Conservation (phyloP, 2,329 filamentous ascomycete species). For the Daldinia eschscholtzii region DNA sequence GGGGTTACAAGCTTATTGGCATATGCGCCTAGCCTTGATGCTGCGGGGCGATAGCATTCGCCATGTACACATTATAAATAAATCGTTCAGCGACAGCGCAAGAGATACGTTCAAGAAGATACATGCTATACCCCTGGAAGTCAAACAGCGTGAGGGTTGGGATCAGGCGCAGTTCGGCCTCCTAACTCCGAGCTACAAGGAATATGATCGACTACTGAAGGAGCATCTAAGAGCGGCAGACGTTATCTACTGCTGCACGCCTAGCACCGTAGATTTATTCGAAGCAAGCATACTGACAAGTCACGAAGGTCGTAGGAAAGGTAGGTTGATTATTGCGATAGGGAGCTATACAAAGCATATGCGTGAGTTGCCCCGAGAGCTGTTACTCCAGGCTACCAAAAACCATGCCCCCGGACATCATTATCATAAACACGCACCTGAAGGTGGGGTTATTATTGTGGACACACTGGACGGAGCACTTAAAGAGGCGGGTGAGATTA, state of each 20-base stretch:
- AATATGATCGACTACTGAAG: slow-evolving; percentile 74
- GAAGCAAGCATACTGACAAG: slow-evolving; percentile 78
- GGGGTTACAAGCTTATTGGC: slow-evolving; percentile 94
- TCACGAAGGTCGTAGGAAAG: slow-evolving; percentile 76
- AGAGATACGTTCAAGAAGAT: slow-evolving; percentile 64
- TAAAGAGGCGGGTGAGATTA: slow-evolving; percentile 87
- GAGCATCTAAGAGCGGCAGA: slow-evolving; percentile 79
- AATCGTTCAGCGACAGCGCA: slow-evolving; percentile 72
- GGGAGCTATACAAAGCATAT: slow-evolving; percentile 79
- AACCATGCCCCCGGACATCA: slow-evolving; percentile 64
- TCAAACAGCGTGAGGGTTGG: slow-evolving; percentile 72
- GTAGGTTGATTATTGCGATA: slow-evolving; percentile 78
- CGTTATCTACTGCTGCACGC: slow-evolving; percentile 90
- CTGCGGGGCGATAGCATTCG: slow-evolving; percentile 78
- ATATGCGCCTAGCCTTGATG: slow-evolving; percentile 85
- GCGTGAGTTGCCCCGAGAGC: slow-evolving; percentile 83
- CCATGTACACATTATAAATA: slow-evolving; percentile 86
- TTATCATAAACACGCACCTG: slow-evolving; percentile 74
- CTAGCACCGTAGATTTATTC: slow-evolving; percentile 80
- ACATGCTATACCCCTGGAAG: slow-evolving; percentile 56
- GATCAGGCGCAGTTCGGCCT: slow-evolving; percentile 74
- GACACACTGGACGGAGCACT: slow-evolving; percentile 84
- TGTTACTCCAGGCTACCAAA: slow-evolving; percentile 73
- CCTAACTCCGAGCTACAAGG: slow-evolving; percentile 77
- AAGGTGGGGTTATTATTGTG: slow-evolving; percentile 76